Percentiles rank a stretch among this genome's conserved stretches.
Conservation (phyloP, 169 alveolate genomes). For the Blepharisma undulans region DNA sequence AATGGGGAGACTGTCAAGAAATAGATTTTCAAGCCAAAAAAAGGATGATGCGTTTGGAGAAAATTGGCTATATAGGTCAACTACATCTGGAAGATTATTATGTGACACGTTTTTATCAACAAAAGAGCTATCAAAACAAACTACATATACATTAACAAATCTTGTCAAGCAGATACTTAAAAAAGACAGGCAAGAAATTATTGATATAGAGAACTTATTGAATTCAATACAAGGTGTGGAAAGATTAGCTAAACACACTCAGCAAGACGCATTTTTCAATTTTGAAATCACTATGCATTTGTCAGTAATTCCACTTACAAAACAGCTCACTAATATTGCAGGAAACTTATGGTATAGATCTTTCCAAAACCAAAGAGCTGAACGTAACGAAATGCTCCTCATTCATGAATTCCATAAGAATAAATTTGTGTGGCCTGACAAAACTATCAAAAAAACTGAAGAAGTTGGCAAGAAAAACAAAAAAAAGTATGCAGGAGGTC, state of each 20-base stretch:
- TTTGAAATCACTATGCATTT: conserved; percentile 69
- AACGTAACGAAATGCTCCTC: conserved; percentile 94
- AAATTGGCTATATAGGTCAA: conserved; percentile 47
- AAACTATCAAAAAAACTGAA: conserved; percentile 51
- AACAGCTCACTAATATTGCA: conserved; percentile 94
- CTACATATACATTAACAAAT: conserved; percentile 71
- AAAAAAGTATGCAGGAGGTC: conserved; percentile 94
- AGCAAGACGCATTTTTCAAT: conserved; percentile 69
- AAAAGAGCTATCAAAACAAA: conserved; percentile 76
- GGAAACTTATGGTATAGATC: conserved; percentile 96
- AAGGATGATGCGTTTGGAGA: conserved; percentile 52
- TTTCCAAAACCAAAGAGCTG: conserved; percentile 85
- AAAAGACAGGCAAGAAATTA: conserved; percentile 61
- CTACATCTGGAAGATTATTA: conserved; percentile 78
- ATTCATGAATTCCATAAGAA: conserved; percentile 93
- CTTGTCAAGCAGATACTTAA: conserved; percentile 67
- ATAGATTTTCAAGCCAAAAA: conserved; percentile 54
- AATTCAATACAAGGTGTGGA: conserved; percentile 48
- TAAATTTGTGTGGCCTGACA: conserved; percentile 84
- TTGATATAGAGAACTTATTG: conserved; percentile 50
- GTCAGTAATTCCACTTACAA: conserved; percentile 93
- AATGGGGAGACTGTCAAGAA: conserved; percentile 68
- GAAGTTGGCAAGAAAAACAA: conserved; percentile 62
- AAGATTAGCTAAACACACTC: conserved; percentile 57
- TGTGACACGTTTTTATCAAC: conserved; percentile 80